Base-by-base conservation (phyloP, 176 grass and related monocot species). In the Oryza punctata region DNA sequence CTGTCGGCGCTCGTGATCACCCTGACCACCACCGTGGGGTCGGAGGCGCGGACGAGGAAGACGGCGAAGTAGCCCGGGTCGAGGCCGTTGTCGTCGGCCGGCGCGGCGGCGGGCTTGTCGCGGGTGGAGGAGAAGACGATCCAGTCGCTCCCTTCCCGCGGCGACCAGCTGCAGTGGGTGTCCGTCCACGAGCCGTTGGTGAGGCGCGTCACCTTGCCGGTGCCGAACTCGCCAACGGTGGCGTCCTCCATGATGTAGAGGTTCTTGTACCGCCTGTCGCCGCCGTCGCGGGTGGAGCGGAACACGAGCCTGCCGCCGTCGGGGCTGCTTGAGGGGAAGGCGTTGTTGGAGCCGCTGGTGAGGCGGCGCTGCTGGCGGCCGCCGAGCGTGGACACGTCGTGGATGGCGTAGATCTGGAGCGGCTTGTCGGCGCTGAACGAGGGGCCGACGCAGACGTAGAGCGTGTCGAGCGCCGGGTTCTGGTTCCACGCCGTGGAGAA, bases 81-180 rank as follows among this genome's bases (percentile, higher is more conserved):
- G 0, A 87, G 57, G 24, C 66, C 65, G 7, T 82, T 24, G 70
- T 82, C 79, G 2, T 28, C 8, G 13, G 45, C 6, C 23, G 75
- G 59, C 7, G 66, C 81, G 6, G 0, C 25, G 3, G 11, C 28
- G 0, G 61, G 63, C 82, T 71, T 85, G 43, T 90, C 79, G 0
- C 84, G 84, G 2, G 79, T 83, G 0, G 88, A 90, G 3, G 88
- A 78, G 85, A 91, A 88, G 60, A 85, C 89, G 65, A 91, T 10
- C 89, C 89, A 91, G 76, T 91, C 45, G 45, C 45, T 46, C 45
- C 45, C 81, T 1, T 85, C 81, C 4, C 0, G 45, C 0, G 89
- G 89, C 0, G 89, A 81, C 89, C 89, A 88, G 12, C 35, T 66
- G 76, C 89, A 91, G 47, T 91, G 85, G 3, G 89, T 91, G 50